A percentile compares a stretch with the other conserved stretches of the same genome.
phyloP scores from a whole-genome alignment of 805 yeast genomes.

The Lipomyces spencermartinsiae region DNA sequence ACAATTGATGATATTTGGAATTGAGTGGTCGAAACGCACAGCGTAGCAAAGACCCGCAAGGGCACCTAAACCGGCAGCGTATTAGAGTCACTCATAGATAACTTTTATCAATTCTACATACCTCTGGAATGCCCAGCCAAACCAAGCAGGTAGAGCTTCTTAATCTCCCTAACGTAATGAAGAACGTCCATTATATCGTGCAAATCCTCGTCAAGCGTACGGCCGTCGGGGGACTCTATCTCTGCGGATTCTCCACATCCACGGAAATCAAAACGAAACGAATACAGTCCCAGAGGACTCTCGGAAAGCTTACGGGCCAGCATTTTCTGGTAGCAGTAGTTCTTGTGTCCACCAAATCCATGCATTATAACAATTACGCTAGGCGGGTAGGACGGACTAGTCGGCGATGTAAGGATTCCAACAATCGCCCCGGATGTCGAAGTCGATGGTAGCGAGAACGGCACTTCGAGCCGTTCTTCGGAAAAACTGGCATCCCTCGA shows the following conservation, averaged over 20 bases:
- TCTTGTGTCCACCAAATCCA: constrained; percentile 85
- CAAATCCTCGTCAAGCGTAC: constrained; percentile 67
- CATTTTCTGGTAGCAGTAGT: constrained; percentile 72
- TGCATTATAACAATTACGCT: constrained; percentile 69
- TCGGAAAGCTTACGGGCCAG: constrained; percentile 66
- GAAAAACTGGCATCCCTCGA: background rate
- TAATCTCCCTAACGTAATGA: constrained; percentile 44
- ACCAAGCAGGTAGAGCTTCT: constrained; percentile 56
- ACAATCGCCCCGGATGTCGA: constrained; percentile 22
- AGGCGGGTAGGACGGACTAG: constrained; percentile 19
- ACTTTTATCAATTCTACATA: background rate
- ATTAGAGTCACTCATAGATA: background rate
- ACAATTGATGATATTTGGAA: constrained; percentile 74
- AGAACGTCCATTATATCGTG: constrained; percentile 66
- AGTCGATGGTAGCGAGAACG: constrained; percentile 26
- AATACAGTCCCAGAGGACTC: constrained; percentile 61
- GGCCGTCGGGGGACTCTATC: constrained; percentile 46
- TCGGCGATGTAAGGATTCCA: constrained; percentile 28
- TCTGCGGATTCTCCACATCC: constrained; percentile 81
- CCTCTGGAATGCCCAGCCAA: constrained; percentile 86
- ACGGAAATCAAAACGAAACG: constrained; percentile 82
- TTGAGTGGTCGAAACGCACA: constrained; percentile 51
- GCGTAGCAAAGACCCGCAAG: constrained; percentile 80
- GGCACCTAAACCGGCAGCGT: constrained; percentile 41
- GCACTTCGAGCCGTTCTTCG: constrained; percentile 20